Base-by-base conservation (phyloP, 352 stramenopile species). In the Globisporangium barbulae region DNA sequence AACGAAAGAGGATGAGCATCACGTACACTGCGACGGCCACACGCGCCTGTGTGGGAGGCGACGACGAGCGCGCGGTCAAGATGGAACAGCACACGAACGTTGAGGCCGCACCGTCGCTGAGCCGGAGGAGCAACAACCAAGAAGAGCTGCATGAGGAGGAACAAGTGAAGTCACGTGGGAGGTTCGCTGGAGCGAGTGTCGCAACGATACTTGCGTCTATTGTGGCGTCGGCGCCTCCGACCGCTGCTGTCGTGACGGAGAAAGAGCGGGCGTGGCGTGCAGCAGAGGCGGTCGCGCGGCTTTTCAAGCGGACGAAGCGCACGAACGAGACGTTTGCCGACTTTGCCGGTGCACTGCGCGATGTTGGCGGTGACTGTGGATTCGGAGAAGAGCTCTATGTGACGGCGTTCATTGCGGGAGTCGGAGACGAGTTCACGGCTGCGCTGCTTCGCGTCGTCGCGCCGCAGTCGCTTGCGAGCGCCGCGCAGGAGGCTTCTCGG, bases 351-450 rank as follows among this genome's bases (percentile, higher is more conserved):
- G 37, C 52, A 25, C 33, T 61, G 9, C 61, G 33, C 1, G 28
- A 22, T 1, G 53, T 67, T 12, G 52, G 28, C 28, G 25, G 21
- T 8, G 52, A 10, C 21, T 67, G n/a, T n/a, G 2, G 13, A 31
- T 33, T 67, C 22, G 41, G 41, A 12, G 61, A 67, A 31, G 49
- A 55, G 42, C 30, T 67, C 19, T 55, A 39, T 15, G 52, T 67
- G 50, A 61, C 30, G 25, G 61, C 52, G 44, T 67, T 67, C 41
- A 61, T 67, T 13, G 28, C 41, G 10, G 61, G 61, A 0, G 22
- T 67, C 30, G 44, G 54, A n/a, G 61, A 67, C 31, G 61, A 67
- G 50, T 56, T 67, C 42, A 67, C 52, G 7, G 61, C 50, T 12
- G 61, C 61, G 15, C 21, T 61, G 44, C 53, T 67, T 19, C 61